These are phyloP conservation scores for Aspergillus pseudoglaucus DNA, from an alignment of 2,329 filamentous ascomycete genomes.

Conservation along the genomic window DNA sequence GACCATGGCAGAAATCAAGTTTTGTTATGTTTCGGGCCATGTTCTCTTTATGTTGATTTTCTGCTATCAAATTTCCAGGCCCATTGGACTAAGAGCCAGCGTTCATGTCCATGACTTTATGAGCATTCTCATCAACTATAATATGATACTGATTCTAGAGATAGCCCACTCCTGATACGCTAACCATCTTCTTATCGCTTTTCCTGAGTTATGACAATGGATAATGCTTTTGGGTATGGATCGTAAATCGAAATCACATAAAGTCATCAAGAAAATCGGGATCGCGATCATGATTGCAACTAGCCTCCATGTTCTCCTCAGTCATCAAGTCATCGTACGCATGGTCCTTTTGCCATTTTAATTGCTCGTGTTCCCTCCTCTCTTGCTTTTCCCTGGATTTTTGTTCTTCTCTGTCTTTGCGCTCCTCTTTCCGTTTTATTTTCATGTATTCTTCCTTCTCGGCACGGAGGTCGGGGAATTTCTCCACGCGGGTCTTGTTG, in stretches of 20 bases:
- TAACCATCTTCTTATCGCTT: background rate
- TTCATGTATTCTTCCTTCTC: constrained; percentile 73
- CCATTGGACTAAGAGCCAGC: no score
- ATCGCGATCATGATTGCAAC: constrained; percentile 79
- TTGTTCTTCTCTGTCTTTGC: constrained; percentile 35
- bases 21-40: no score
- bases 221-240: constrained; percentile 4
- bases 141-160: no score
- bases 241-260: constrained; percentile 54
- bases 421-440: constrained; percentile 64
- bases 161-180: no score
- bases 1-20: no score
- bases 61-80: no score
- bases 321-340: constrained; percentile 90
- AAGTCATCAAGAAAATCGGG: constrained; percentile 81
- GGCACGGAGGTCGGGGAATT: constrained; percentile 71
- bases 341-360: constrained; percentile 95
- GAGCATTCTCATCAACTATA: no score
- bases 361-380: constrained; percentile 70
- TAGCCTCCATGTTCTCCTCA: constrained; percentile 68
- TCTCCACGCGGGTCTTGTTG: constrained; percentile 92
- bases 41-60: no score
- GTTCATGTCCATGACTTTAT: no score
- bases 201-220: background rate
- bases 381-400: constrained; percentile 37